Conservation (phyloP, 1,284 basidiomycete genomes). For the Coriolopsis trogii region DNA sequence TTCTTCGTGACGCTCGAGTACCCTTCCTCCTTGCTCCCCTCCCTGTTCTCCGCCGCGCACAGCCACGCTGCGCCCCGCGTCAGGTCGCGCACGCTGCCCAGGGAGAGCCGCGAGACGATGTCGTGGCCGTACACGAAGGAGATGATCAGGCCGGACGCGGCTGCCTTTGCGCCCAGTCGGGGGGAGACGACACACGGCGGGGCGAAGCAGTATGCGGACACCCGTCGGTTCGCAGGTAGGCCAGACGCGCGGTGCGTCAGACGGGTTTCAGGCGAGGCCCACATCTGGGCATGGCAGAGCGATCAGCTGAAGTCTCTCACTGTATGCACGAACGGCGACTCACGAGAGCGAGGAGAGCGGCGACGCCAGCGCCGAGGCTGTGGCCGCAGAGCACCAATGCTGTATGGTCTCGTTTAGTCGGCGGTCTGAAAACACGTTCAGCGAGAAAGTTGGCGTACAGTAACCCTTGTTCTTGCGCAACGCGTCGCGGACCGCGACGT, state of each 20-base stretch:
- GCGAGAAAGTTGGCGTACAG: no score
- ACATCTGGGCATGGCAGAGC: constrained; percentile 59
- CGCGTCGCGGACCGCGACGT: constrained; percentile 73
- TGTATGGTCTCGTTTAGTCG: constrained; percentile 38
- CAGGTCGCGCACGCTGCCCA: constrained; percentile 79
- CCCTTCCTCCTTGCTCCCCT: constrained; percentile 45
- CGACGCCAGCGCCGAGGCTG: constrained; percentile 87
- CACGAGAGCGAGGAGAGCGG: constrained; percentile 74
- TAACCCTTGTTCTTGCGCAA: constrained; percentile 70
- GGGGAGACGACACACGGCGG: constrained; percentile 61
- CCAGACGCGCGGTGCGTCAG: constrained; percentile 72
- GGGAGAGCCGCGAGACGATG: constrained; percentile 75
- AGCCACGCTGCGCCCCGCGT: constrained; percentile 78
- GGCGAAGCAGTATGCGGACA: constrained; percentile 80
- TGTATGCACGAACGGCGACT: constrained; percentile 27
- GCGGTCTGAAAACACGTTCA: no score
- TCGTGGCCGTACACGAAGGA: constrained; percentile 86
- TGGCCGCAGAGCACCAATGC: constrained; percentile 83
- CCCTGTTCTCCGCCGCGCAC: constrained; percentile 60
- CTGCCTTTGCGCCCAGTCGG: constrained; percentile 23
- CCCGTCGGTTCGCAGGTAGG: constrained; percentile 65
- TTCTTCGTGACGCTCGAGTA: constrained; percentile 63
- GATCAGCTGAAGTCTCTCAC: not conserved
- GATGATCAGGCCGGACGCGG: constrained; percentile 52
- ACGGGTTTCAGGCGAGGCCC: constrained; percentile 80